phyloP scores from a whole-genome alignment of 2,329 filamentous ascomycete genomes.

The Gaeumannomyces sp. region DNA sequence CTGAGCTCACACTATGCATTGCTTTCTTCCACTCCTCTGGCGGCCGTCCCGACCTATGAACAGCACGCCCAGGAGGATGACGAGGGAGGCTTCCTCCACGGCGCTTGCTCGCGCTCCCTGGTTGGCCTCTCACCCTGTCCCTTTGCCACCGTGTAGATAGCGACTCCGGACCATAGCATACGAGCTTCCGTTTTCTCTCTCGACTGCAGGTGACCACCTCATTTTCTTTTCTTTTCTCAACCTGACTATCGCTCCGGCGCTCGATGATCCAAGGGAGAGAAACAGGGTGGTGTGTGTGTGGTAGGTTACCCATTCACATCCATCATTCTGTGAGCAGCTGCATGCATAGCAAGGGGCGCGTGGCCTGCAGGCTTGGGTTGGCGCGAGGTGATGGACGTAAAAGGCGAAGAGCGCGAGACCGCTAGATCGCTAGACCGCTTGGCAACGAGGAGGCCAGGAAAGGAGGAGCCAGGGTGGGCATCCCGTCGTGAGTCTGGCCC shows the following conservation, averaged over 20 bases:
- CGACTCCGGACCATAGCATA: too few species aligned
- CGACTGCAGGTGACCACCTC: neutral
- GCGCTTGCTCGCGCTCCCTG: neutral
- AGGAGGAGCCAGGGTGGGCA: neutral
- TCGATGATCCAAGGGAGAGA: neutral
- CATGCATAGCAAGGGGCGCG: neutral
- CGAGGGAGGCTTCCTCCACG: neutral
- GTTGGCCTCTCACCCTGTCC: neutral
- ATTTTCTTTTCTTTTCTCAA: neutral
- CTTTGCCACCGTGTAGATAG: neutral
- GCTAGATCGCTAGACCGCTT: neutral
- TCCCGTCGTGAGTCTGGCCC: neutral
- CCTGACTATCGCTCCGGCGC: neutral
- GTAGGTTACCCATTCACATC: too few species aligned
- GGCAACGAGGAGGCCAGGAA: neutral
- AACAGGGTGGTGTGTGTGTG: too few species aligned
- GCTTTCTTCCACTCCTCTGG: neutral
- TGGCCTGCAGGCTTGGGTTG: neutral
- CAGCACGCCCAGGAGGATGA: neutral
- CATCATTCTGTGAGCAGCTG: neutral
- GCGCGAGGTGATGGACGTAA: too few species aligned
- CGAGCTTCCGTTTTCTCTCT: neutral
- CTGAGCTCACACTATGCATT: neutral
- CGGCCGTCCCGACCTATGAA: neutral
- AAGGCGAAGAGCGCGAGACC: neutral